Evolutionary conservation across 805 yeast genomes (phyloP), one percentile per base, ranked within the genome.

Genomic region (Saccharomycopsis babjevae): DNA sequence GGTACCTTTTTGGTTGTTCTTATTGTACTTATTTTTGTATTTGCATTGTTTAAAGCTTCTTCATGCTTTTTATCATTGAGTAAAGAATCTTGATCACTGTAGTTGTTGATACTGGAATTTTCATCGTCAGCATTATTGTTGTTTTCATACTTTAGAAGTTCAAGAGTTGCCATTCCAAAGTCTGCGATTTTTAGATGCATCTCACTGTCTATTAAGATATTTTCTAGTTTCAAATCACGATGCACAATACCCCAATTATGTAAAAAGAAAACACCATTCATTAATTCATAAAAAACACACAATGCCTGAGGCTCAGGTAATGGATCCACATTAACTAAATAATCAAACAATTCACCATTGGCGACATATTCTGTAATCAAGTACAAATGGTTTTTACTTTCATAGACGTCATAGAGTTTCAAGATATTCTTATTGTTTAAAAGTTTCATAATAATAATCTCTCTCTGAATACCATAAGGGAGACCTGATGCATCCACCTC

Each of bases 371-470:
- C 96, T 57, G 88, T 74, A 16, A 88, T 90, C 65, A 88, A 72
- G 68, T 85, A 88, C 61, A 94, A 77, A 63, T 93, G 97, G 69
- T 89, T 90, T 66, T 90, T 86, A 66, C 96, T 93, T 73, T 94
- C 99, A 98, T 98, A 94, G 28, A 94, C 99, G 70, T 94, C 99
- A 71, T 91, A 94, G 46, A 94, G 77, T 30, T 94, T 88, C 82
- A 94, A 84, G 28, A 94, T 94, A 69, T 94, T 93, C 13, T 96
- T 90, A 72, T 94, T 98, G 63, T 94, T 89, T 55, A 94, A 83
- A 50, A 94, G 79, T 74, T 94, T 94, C 99, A 93, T 94, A 67
- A 94, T 94, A 67, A 94, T 92, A 65, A 94, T 96, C 71, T 94
- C 99, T 66, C 98, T 82, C 74, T 94, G 99, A 54, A 94, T 93